A percentile compares a stretch with the other conserved stretches of the same genome.
phyloP scores from a whole-genome alignment of 768 basidiomycete genomes.

The Hydnum rufescens region DNA sequence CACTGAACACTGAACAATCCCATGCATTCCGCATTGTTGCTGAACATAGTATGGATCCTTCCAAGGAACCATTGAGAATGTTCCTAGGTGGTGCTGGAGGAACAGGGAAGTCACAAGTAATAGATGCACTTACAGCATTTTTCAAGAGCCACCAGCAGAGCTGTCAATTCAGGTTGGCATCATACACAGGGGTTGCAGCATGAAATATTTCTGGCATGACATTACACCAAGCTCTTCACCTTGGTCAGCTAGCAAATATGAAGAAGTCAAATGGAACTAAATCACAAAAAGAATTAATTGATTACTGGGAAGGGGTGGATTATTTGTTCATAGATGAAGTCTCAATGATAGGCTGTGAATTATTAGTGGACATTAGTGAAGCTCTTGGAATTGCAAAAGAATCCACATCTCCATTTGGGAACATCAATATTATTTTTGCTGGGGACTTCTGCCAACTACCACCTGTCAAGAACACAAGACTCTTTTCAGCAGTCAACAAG shows the following conservation, averaged over 20 bases:
- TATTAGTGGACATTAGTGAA: constrained; percentile 4
- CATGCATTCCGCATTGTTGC: neutral
- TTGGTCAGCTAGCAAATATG: neutral
- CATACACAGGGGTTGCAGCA: constrained; percentile 10
- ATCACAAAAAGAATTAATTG: neutral
- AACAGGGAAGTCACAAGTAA: constrained; percentile 10
- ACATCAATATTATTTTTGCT: constrained; percentile 5
- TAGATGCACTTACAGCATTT: constrained; percentile 7
- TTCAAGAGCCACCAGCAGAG: constrained; percentile 1
- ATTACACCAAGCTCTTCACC: constrained; percentile 4
- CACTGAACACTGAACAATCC: neutral
- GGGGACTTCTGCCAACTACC: constrained; percentile 5
- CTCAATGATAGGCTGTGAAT: constrained; percentile 6
- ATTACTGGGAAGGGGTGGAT: constrained; percentile 4
- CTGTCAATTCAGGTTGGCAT: neutral
- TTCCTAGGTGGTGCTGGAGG: constrained; percentile 9
- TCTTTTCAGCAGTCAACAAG: neutral
- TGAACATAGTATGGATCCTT: neutral
- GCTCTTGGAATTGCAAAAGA: constrained; percentile 1
- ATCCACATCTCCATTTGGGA: neutral
- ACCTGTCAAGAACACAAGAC: constrained; percentile 1
- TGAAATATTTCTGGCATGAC: constrained; percentile 8
- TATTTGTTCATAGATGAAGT: constrained; percentile 6
- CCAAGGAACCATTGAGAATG: constrained; percentile 6
- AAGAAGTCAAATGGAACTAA: constrained; percentile 1